Percentiles rank a stretch among this genome's conserved stretches.
These are phyloP conservation scores for Ophiocordyceps camponoti-rufipedis DNA, from an alignment of 2,329 filamentous ascomycete genomes.

Conservation along the genomic window DNA sequence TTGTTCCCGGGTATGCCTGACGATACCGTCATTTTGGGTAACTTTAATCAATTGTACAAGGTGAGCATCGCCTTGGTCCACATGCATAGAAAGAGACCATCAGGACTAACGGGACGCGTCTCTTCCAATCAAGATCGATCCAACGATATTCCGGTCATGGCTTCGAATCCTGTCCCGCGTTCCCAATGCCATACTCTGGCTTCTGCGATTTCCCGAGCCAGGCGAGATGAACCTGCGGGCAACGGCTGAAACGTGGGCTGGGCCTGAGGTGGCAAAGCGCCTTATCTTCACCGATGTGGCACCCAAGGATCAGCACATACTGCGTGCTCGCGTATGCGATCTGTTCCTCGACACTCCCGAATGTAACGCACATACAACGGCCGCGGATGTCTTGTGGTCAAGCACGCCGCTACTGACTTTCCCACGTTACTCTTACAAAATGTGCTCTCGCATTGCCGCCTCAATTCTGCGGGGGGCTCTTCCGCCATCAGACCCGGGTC, in stretches of 20 bases:
- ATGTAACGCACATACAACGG: constrained; percentile 95
- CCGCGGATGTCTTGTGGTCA: constrained; percentile 90
- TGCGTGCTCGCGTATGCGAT: constrained; percentile 78
- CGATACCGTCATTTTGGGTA: constrained; percentile 78
- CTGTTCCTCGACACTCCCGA: constrained; percentile 94
- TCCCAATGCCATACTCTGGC: constrained; percentile 82
- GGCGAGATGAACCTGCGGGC: constrained; percentile 71
- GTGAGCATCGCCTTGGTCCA: constrained; percentile 25
- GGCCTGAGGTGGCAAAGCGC: constrained; percentile 64
- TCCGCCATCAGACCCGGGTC: constrained; percentile 51
- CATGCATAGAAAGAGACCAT: too few species aligned
- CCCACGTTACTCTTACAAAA: constrained; percentile 89
- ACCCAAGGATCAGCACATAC: constrained; percentile 85
- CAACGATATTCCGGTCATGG: constrained; percentile 91
- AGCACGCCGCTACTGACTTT: constrained; percentile 83
- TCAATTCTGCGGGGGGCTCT: constrained; percentile 84
- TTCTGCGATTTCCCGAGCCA: constrained; percentile 88
- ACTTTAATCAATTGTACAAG: constrained; percentile 99
- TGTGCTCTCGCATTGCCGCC: constrained; percentile 96
- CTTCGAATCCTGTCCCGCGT: constrained; percentile 72
- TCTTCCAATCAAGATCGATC: constrained; percentile 62
- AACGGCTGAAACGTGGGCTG: constrained; percentile 71
- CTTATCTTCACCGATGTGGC: constrained; percentile 95
- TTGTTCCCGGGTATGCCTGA: constrained; percentile 72
- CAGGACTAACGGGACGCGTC: neutral